A percentile compares a stretch with the other conserved stretches of the same genome.
Conservation (phyloP, 2,329 filamentous ascomycete genomes). For the Pseudocercospora fijiensis region DNA sequence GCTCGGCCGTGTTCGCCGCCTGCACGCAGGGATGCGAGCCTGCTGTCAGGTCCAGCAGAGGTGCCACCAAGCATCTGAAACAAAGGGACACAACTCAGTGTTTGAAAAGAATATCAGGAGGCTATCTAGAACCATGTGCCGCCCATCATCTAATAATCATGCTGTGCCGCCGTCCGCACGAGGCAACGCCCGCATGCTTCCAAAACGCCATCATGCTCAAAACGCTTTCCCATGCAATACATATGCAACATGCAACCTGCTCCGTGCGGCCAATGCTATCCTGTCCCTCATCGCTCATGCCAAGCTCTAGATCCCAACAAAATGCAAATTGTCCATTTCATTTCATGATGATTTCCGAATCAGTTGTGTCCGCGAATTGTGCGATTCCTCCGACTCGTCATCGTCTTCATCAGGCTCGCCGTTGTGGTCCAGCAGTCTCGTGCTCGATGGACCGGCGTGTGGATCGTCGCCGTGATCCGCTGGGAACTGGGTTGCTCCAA, state of each 20-base stretch:
- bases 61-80: conserved; percentile 4
- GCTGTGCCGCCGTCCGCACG: conserved; percentile 1
- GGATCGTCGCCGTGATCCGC: conserved; percentile 27
- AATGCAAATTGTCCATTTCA: conserved; percentile 2
- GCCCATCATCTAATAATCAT: conserved; percentile 6
- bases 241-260: conserved; percentile 14
- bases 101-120: conserved; percentile 12
- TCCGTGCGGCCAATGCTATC: not conserved
- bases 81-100: not conserved
- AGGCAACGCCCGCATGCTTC: conserved; percentile 4
- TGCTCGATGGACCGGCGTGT: conserved; percentile 24
- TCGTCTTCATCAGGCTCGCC: conserved; percentile 19
- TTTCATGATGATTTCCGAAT: conserved; percentile 24
- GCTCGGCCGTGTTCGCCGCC: not conserved
- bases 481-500: conserved; percentile 37
- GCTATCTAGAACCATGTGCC: conserved; percentile 15
- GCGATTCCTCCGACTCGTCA: conserved; percentile 19
- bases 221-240: conserved; percentile 11
- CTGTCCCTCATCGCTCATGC: conserved; percentile 13
- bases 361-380: conserved; percentile 24
- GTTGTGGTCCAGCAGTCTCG: conserved; percentile 17
- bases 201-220: conserved; percentile 10
- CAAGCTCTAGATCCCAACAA: conserved; percentile 15
- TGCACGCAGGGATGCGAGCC: not conserved
- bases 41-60: not conserved